Conservation (phyloP, 2,329 filamentous ascomycete genomes). For the Penicillium psychrosexuale region DNA sequence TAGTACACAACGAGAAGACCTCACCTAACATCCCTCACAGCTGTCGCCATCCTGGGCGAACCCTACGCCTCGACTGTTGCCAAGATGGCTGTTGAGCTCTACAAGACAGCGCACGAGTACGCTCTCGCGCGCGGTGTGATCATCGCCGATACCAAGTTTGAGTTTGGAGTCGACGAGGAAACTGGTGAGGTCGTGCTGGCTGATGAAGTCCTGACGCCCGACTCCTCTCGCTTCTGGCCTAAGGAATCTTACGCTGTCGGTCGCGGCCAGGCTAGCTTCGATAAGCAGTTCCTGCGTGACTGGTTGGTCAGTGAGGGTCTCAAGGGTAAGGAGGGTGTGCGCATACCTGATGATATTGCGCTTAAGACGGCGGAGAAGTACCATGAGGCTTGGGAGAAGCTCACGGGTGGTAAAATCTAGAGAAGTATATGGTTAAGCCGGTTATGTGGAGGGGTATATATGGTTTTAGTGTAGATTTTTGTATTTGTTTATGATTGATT, state of each 20-base stretch:
- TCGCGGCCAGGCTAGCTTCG: constrained; percentile 74
- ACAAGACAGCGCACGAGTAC: constrained; percentile 51
- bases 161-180: constrained; percentile 64
- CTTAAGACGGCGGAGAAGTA: constrained; percentile 69
- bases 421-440: neutral
- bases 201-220: constrained; percentile 83
- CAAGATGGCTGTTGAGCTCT: constrained; percentile 62
- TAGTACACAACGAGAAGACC: neutral
- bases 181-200: constrained; percentile 69
- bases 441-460: neutral
- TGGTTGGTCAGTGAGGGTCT: constrained; percentile 72
- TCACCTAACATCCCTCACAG: constrained; percentile 30
- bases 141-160: constrained; percentile 75
- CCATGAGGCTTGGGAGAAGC: constrained; percentile 67
- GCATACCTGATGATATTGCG: constrained; percentile 69
- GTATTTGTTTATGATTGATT: constrained; percentile 9
- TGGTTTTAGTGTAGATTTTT: neutral
- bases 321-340: constrained; percentile 70
- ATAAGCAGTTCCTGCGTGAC: constrained; percentile 81
- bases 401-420: constrained; percentile 55
- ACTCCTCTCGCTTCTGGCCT: constrained; percentile 84
- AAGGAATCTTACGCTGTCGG: constrained; percentile 69
- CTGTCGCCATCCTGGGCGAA: constrained; percentile 61
- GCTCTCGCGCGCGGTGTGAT: constrained; percentile 63
- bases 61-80: constrained; percentile 64